These are phyloP conservation scores for Trichoderma harzianum DNA, from an alignment of 2,329 filamentous ascomycete species.

Conservation along the genomic window DNA sequence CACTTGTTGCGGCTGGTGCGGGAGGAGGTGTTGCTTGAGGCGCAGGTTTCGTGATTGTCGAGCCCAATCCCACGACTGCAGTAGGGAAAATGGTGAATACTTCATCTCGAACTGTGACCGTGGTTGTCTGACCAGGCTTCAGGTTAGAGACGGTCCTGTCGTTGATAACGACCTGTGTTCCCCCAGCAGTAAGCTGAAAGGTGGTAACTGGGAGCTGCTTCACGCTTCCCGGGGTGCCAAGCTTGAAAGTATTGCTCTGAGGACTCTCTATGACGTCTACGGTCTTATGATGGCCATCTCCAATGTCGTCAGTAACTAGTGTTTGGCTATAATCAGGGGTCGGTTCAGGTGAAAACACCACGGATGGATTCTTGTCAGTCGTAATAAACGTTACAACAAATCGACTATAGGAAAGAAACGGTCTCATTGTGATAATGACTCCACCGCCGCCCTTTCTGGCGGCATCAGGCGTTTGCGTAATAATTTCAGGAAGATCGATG, in stretches of 20 bases:
- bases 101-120: constrained; percentile 40
- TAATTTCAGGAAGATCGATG: background rate
- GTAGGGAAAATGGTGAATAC: constrained; percentile 49
- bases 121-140: constrained; percentile 37
- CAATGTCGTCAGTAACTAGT: constrained; percentile 3
- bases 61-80: constrained; percentile 43
- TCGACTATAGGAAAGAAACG: background rate
- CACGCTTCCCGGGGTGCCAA: background rate
- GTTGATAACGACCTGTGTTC: constrained; percentile 46
- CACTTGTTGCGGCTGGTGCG: constrained; percentile 36
- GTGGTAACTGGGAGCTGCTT: constrained; percentile 18
- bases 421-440: constrained; percentile 8
- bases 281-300: constrained; percentile 22
- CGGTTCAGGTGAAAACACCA: constrained; percentile 40
- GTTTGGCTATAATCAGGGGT: constrained; percentile 39
- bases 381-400: constrained; percentile 46
- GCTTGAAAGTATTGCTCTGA: background rate
- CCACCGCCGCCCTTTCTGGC: background rate
- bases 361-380: constrained; percentile 54
- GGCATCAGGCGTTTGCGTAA: background rate
- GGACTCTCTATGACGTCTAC: background rate
- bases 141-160: constrained; percentile 42
- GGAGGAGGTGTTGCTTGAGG: constrained; percentile 30
- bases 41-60: constrained; percentile 42
- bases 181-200: constrained; percentile 44